Evolutionary conservation across 2,329 filamentous ascomycete genomes (phyloP).

Genomic region (Aspergillus sojae): DNA sequence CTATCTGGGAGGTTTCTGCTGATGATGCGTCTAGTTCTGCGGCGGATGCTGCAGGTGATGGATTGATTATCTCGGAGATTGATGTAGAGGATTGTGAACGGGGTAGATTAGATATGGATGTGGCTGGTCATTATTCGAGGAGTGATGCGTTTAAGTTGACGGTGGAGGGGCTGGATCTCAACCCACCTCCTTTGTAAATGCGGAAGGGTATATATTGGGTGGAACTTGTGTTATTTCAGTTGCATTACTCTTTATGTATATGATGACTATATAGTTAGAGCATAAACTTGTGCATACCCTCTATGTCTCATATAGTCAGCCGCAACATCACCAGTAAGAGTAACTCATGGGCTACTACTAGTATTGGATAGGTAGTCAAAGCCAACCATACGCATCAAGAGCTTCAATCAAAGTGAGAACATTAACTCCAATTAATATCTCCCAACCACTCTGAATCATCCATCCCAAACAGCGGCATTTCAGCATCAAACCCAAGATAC

Average conservation of each 20-base stretch:
- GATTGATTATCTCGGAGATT: constrained; percentile 70
- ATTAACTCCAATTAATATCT: no score
- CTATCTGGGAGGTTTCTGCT: constrained; percentile 71
- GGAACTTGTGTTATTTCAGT: neutral
- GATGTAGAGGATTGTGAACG: constrained; percentile 87
- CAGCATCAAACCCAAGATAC: no score
- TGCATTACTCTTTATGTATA: neutral
- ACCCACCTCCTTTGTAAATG: constrained; percentile 55
- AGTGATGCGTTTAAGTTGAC: constrained; percentile 65
- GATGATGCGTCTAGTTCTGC: constrained; percentile 54
- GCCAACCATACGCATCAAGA: no score
- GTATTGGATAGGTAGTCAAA: no score
- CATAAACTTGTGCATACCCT: neutral
- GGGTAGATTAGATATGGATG: constrained; percentile 79
- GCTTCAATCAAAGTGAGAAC: no score
- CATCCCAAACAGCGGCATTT: no score
- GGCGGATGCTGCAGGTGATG: constrained; percentile 28
- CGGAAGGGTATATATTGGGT: neutral
- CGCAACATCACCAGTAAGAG: no score
- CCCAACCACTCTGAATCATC: no score
- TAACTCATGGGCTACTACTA: no score
- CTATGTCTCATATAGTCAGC: no score
- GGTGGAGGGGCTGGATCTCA: constrained; percentile 62
- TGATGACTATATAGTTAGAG: neutral
- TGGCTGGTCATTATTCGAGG: constrained; percentile 82